phyloP scores from a whole-genome alignment of 805 yeast species.

The Schwanniomyces occidentalis region DNA sequence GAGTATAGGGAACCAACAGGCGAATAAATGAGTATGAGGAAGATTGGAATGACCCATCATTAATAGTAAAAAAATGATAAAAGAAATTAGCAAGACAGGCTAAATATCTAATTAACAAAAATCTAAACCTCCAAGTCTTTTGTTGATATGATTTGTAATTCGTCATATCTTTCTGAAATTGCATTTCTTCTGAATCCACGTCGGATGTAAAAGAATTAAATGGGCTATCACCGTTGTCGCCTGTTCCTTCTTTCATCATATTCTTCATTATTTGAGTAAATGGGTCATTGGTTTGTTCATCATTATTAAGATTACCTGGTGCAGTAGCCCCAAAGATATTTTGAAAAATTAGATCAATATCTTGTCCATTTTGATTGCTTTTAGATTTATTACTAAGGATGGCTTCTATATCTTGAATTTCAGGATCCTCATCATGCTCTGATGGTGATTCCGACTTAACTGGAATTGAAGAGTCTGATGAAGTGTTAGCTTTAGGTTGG shows the following conservation, averaged over 20 bases:
- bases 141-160: constrained; percentile 34
- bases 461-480: constrained; percentile 3
- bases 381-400: not conserved
- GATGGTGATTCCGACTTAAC: constrained; percentile 3
- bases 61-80: constrained; percentile 29
- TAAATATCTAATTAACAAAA: constrained; percentile 30
- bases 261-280: constrained; percentile 35
- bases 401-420: constrained; percentile 33
- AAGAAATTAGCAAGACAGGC: constrained; percentile 30
- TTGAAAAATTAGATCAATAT: constrained; percentile 36
- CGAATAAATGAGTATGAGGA: constrained; percentile 28
- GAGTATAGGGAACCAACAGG: constrained; percentile 12
- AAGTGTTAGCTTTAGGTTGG: constrained; percentile 1
- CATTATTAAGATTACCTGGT: constrained; percentile 7
- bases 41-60: constrained; percentile 22
- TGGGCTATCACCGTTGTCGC: constrained; percentile 8
- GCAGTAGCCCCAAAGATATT: constrained; percentile 23
- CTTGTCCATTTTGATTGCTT: constrained; percentile 12
- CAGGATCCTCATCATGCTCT: constrained; percentile 36
- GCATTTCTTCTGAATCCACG: constrained; percentile 17
- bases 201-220: constrained; percentile 4
- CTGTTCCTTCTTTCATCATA: constrained; percentile 15
- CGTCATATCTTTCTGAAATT: constrained; percentile 29
- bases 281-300: constrained; percentile 19
- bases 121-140: constrained; percentile 29